Evolutionary conservation across 2,329 filamentous ascomycete species (phyloP).

Genomic region (Penicillium expansum): DNA sequence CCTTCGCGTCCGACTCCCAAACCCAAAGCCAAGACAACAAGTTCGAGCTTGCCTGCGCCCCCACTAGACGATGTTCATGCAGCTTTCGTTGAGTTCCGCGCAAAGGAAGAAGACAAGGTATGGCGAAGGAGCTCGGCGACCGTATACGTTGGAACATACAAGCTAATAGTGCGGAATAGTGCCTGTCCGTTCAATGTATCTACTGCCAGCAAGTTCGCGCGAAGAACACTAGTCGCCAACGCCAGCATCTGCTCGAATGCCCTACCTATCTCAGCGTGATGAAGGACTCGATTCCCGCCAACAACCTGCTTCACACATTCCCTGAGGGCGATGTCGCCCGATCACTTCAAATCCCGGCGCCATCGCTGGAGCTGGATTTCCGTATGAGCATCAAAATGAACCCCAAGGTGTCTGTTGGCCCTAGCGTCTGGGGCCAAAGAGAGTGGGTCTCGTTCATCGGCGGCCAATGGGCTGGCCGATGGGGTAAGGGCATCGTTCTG

Average conservation of each 20-base stretch:
- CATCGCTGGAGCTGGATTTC: constrained; percentile 52
- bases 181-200: constrained; percentile 51
- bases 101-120: constrained; percentile 49
- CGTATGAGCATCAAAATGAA: constrained; percentile 54
- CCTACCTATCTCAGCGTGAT: constrained; percentile 52
- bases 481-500: constrained; percentile 52
- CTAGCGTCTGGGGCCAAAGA: constrained; percentile 49
- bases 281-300: constrained; percentile 53
- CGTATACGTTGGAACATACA: neutral
- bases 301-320: constrained; percentile 51
- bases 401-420: constrained; percentile 49
- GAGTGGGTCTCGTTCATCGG: constrained; percentile 53
- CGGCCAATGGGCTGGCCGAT: constrained; percentile 53
- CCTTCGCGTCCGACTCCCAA: constrained; percentile 40
- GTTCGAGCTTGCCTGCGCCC: constrained; percentile 45
- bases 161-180: constrained; percentile 29
- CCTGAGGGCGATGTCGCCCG: constrained; percentile 50
- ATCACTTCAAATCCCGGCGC: constrained; percentile 48
- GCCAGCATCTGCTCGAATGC: constrained; percentile 50
- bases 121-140: neutral
- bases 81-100: constrained; percentile 49
- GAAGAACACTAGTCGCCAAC: constrained; percentile 51
- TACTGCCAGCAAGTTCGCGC: constrained; percentile 52
- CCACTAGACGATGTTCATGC: constrained; percentile 51
- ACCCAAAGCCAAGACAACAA: constrained; percentile 37